Base-by-base conservation (phyloP, 495 filamentous ascomycete species). In the Choiromyces venosus region DNA sequence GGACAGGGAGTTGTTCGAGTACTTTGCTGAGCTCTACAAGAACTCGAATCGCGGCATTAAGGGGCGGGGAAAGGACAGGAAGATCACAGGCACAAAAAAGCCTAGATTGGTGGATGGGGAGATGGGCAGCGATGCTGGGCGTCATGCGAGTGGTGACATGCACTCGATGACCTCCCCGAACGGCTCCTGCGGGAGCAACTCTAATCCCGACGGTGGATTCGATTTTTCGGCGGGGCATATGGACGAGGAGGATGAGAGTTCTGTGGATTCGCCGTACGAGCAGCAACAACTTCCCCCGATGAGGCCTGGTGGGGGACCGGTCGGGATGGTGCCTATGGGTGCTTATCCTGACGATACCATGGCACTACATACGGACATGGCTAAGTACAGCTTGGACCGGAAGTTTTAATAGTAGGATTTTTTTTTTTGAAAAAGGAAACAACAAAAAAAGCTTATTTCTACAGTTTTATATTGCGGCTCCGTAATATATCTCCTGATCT, bases 41-140 rank as follows among this genome's bases (percentile, higher is more conserved):
- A 96, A 97, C 81, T 91, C 91, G 78, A 94, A 93, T 82, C 96
- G 96, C 78, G 94, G 93, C 4, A 97, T 94, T 83, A 96, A 93
- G 83, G 94, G 94, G 9, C 90, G 94, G 18, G 94, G 94, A 29
- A 94, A 94, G 82, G 90, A 95, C 81, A 87, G 93, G 65, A 88
- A 86, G 73, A 85, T 87, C 65, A 74, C 76, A 18, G 76, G 79
- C 9, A 72, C 72, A n/a, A 81, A 81, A 70, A 81, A 81, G 38
- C 61, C 74, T 8, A 71, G 71, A 5, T 65, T 71, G 56, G 79
- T 73, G 18, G 77, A 80, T 72, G 67, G 77, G 5, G 78, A 78
- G 25, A 78, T 44, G 71, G 70, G 76, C 10, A 73, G 77, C 33
- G 76, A 73, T 35, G 75, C 42, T 37, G 68, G 75, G 52, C 75